Evolutionary conservation across 495 filamentous ascomycete genomes (phyloP).

Genomic region (Margaritispora aquatica): DNA sequence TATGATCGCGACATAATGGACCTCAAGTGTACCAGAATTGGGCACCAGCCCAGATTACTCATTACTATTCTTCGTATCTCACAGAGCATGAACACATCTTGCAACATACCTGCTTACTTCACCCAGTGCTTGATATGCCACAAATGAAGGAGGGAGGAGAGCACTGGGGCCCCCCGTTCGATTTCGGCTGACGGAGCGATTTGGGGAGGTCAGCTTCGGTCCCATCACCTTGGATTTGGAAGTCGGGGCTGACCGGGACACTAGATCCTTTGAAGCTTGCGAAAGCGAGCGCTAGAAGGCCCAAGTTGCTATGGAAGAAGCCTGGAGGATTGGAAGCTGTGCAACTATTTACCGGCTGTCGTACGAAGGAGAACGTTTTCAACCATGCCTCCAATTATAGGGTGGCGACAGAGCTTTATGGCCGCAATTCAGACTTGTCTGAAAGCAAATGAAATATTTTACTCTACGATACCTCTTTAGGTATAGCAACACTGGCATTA

Average conservation of each 20-base stretch:
- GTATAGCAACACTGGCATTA: too few relatives aligned
- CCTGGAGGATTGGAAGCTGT: too few relatives aligned
- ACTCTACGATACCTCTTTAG: too few relatives aligned
- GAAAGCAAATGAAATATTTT: too few relatives aligned
- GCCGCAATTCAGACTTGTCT: too few relatives aligned
- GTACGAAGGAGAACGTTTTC: too few relatives aligned
- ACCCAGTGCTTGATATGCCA: too few relatives aligned
- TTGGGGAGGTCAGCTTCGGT: not conserved
- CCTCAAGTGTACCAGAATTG: not conserved
- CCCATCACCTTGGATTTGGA: constrained; percentile 15
- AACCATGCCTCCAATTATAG: too few relatives aligned
- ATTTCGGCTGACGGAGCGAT: not conserved
- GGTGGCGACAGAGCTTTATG: too few relatives aligned
- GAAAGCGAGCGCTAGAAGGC: not conserved
- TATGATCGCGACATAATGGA: not conserved
- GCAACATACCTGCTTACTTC: too few relatives aligned
- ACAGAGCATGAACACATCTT: constrained; percentile 3
- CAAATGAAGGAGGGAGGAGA: not conserved
- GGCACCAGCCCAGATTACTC: not conserved
- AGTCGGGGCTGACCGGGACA: constrained; percentile 8
- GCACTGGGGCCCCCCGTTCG: not conserved
- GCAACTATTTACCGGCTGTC: too few relatives aligned
- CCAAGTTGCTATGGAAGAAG: not conserved
- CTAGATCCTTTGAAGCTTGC: not conserved
- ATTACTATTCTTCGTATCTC: not conserved